Base-by-base conservation (phyloP, 2,329 filamentous ascomycete genomes). In the Diplodia sapinea region DNA sequence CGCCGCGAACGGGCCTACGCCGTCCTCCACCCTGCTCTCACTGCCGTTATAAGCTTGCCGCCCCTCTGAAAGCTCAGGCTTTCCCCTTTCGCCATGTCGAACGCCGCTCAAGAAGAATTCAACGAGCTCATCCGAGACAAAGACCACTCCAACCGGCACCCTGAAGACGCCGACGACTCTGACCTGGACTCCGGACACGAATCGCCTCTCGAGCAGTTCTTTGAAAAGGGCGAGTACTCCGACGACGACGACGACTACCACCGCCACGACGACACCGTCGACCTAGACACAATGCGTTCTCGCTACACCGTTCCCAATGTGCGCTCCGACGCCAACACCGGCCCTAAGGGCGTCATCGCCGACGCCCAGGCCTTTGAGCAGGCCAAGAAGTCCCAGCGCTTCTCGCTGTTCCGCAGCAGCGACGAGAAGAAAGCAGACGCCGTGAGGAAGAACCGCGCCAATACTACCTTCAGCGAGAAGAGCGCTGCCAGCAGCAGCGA, bases 301-400 rank as follows among this genome's bases (percentile, higher is more conserved):
- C 80, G 85, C 71, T 84, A 83, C 77, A 81, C 80, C 72, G 81
- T 84, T 77, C 79, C 91, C 74, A 85, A 84, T 74, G 86, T 91
- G 69, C 78, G 91, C 77, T 87, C 82, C 65, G 89, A 90, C 68
- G 86, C 88, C 71, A 89, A 91, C 72, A 94, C 91, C 2, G 92
- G 92, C 56, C 91, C 93, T 72, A 94, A 94, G 82, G 92, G 92
- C 70, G 92, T 95, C 78, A 94, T 95, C 74, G 91, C 91, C 73
- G 92, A 95, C 76, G 92, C 92, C 47, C 86, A 91, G 74, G 88
- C 89, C 74, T 94, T 90, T 78, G 90, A 92, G 80, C 84, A 87
- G 73, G 90, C 90, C 13, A 73, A 71, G 55, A 74, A 78, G 70
- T 74, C 75, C 9, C 69, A 74, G 31, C 74, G 76, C 29, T 77